Evolutionary conservation across 2,329 filamentous ascomycete genomes (phyloP).

Genomic region (Fusarium sp.): DNA sequence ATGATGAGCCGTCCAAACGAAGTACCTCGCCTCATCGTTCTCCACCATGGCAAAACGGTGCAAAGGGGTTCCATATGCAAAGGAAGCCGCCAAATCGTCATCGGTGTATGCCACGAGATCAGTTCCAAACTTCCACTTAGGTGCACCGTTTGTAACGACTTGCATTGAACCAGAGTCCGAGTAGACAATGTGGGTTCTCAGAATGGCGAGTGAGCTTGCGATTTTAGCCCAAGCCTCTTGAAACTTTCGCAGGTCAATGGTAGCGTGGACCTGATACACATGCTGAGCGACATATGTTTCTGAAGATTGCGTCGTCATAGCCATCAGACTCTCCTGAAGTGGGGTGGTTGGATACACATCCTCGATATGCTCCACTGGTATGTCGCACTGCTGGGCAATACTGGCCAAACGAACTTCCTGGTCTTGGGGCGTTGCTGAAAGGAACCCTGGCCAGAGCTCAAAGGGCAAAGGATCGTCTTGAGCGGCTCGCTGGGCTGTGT

Average conservation of each 20-base stretch:
- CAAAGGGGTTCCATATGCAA: neutral
- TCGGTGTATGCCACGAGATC: too few relatives aligned
- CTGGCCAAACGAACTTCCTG: neutral
- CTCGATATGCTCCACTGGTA: neutral
- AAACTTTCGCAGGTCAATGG: too few relatives aligned
- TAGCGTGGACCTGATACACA: neutral
- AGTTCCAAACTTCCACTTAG: too few relatives aligned
- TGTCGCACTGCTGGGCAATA: neutral
- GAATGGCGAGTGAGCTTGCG: too few relatives aligned
- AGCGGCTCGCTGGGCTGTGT: neutral
- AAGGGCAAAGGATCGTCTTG: neutral
- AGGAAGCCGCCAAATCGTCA: too few relatives aligned
- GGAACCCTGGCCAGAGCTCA: neutral
- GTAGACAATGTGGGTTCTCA: too few relatives aligned
- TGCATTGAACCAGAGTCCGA: too few relatives aligned
- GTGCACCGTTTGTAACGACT: too few relatives aligned
- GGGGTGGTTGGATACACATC: conserved; percentile 3
- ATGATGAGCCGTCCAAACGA: conserved; percentile 3
- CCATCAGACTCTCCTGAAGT: conserved; percentile 1
- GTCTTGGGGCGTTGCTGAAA: neutral
- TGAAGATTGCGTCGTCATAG: neutral
- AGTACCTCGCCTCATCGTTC: neutral
- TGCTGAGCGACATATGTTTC: conserved; percentile 1
- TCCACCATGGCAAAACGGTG: neutral
- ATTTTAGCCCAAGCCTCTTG: too few relatives aligned